Evolutionary conservation across 2,329 filamentous ascomycete species (phyloP), one percentile per base, ranked within the genome.

Genomic region (Aspergillus aculeatus): DNA sequence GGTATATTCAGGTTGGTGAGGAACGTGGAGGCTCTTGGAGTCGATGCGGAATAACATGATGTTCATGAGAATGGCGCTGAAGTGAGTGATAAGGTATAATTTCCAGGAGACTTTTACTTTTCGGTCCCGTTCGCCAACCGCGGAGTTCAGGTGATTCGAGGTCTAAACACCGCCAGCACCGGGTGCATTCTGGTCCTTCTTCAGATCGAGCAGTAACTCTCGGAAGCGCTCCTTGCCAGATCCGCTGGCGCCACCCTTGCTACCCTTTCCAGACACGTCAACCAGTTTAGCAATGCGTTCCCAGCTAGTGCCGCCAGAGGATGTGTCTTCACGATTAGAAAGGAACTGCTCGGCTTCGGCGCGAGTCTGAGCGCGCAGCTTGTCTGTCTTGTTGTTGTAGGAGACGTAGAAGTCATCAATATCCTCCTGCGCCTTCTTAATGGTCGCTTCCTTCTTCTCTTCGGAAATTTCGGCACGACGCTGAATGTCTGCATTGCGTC

Each of bases 341-440:
- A 98, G 81, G 78, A 98, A 99, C 73, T 96, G 88, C 72, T 98
- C 94, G 6, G 94, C 95, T 69, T 99, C 95, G 76, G 90, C 89
- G 70, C 89, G 87, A 58, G 94, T 95, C 81, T 96, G 91, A 23
- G 89, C 83, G 67, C 97, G 89, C 61, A 86, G 86, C 84, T 98
- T 98, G 76, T 99, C 95, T 77, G 95, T 94, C 82, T 97, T 96
- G 77, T 89, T 88, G 82, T 98, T 98, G 83, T 99, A 99, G 79
- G 96, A 97, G 74, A 97, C 93, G 83, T 99, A 99, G 80, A 98
- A 99, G 76, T 97, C 95, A 75, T 99, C 95, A 65, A 99, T 96
- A 76, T 96, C 95, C 75, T 93, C 86, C 73, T 92, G 92, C 11
- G 95, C 95, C 68, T 95, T 92, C 75, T 91, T 87, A 73, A 97